Evolutionary conservation across 495 filamentous ascomycete genomes (phyloP).

Genomic region (Coniosporium apollinis): DNA sequence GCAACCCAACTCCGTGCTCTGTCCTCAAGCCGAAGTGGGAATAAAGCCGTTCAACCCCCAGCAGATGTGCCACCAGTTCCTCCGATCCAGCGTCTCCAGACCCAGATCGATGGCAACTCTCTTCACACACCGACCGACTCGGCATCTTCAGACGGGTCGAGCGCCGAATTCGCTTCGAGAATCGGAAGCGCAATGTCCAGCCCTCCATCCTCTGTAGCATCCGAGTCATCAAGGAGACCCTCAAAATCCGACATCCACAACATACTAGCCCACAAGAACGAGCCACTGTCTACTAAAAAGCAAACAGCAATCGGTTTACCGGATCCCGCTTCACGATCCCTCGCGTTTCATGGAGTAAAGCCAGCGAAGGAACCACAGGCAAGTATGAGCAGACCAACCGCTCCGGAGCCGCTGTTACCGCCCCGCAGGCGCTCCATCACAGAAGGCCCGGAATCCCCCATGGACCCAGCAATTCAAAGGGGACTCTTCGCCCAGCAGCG

Average conservation of each 20-base stretch:
- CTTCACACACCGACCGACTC: slow-evolving; percentile 8
- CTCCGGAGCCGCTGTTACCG: slow-evolving; percentile 7
- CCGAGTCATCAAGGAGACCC: not conserved
- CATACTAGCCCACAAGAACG: no score
- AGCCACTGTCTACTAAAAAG: no score
- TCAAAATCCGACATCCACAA: not conserved
- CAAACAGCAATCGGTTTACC: no score
- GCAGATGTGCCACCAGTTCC: slow-evolving; percentile 11
- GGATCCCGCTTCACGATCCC: no score
- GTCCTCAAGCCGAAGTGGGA: slow-evolving; percentile 6
- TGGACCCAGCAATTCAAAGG: slow-evolving; percentile 37
- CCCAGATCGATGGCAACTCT: no score
- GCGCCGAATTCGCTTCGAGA: slow-evolving; percentile 4
- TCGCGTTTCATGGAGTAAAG: no score
- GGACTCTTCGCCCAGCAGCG: slow-evolving; percentile 24
- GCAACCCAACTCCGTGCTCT: no score
- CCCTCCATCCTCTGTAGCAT: slow-evolving; percentile 1
- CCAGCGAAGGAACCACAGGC: no score
- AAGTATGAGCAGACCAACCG: slow-evolving; percentile 6
- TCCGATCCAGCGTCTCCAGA: slow-evolving; percentile 4
- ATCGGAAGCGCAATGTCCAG: not conserved
- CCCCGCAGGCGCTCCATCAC: not conserved
- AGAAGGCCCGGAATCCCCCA: slow-evolving; percentile 35
- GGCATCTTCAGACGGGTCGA: slow-evolving; percentile 9
- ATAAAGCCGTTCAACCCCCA: slow-evolving; percentile 1